Evolutionary conservation across 2,329 filamentous ascomycete genomes (phyloP).

Genomic region (Paracoccidioides brasiliensis): DNA sequence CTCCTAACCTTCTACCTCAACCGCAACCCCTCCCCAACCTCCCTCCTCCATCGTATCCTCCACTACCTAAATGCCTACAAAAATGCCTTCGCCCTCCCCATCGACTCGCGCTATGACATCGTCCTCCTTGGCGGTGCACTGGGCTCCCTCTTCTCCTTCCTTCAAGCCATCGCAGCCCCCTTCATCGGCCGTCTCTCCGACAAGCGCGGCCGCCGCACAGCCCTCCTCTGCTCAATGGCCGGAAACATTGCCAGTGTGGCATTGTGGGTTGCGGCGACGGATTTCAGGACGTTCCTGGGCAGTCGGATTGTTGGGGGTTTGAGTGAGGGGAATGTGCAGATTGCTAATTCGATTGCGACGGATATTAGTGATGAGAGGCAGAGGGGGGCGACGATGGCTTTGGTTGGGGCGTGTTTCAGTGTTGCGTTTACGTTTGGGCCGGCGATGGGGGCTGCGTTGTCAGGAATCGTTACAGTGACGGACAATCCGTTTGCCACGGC

Average conservation of each 20-base stretch:
- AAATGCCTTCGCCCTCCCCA: constrained; percentile 76
- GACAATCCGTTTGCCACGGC: constrained; percentile 91
- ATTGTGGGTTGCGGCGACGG: constrained; percentile 83
- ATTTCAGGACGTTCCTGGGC: constrained; percentile 93
- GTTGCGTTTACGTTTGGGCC: constrained; percentile 96
- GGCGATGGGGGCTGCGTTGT: constrained; percentile 75
- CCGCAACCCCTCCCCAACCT: constrained; percentile 51
- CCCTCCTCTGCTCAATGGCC: constrained; percentile 78
- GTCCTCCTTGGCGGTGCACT: constrained; percentile 87
- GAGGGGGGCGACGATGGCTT: constrained; percentile 83
- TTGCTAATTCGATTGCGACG: constrained; percentile 90
- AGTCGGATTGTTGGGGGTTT: constrained; percentile 83
- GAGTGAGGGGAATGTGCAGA: constrained; percentile 92
- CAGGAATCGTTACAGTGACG: constrained; percentile 61
- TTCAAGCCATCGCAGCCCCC: constrained; percentile 85
- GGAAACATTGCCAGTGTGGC: constrained; percentile 90
- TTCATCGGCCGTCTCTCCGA: constrained; percentile 84
- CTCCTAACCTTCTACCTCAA: constrained; percentile 93
- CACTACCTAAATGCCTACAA: constrained; percentile 87
- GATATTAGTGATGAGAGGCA: constrained; percentile 81
- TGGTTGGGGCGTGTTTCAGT: constrained; percentile 93
- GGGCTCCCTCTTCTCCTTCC: constrained; percentile 82
- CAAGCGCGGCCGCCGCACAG: constrained; percentile 71
- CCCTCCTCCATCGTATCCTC: constrained; percentile 67
- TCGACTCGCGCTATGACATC: constrained; percentile 94